These are phyloP conservation scores for Crithidia brevicula DNA, from an alignment of 208 protist species.

Conservation along the genomic window DNA sequence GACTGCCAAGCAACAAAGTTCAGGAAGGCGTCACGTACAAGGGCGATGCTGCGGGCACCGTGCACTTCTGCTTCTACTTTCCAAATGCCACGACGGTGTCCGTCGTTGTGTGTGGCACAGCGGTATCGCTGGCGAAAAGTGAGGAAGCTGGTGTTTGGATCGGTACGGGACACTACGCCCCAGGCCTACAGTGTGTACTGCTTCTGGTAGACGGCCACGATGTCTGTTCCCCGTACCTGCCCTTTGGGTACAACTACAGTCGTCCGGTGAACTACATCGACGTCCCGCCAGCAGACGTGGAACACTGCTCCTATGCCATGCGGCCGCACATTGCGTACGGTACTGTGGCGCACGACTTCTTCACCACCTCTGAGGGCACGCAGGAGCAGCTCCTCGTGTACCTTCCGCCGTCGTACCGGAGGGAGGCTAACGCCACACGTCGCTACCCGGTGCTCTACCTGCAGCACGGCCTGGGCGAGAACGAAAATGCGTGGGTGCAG, in stretches of 20 bases:
- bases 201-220: conserved; percentile 33
- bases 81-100: conserved; percentile 22
- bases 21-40: conserved; percentile 29
- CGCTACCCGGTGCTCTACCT: conserved; percentile 34
- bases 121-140: conserved; percentile 6
- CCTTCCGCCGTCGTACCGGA: conserved; percentile 30
- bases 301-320: conserved; percentile 5
- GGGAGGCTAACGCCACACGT: neutral
- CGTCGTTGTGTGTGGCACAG: neutral
- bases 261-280: conserved; percentile 36
- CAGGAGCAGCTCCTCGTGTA: conserved; percentile 23
- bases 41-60: conserved; percentile 14
- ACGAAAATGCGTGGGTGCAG: conserved; percentile 39
- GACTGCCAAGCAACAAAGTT: conserved; percentile 9
- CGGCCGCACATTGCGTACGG: conserved; percentile 4
- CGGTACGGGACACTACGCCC: conserved; percentile 2
- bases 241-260: conserved; percentile 37
- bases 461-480: conserved; percentile 38
- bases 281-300: conserved; percentile 19
- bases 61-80: conserved; percentile 22
- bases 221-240: conserved; percentile 24
- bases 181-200: conserved; percentile 29
- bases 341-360: conserved; percentile 23
- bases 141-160: no score
- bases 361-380: conserved; percentile 17